Percentiles rank a stretch among this genome's conserved stretches.
phyloP scores from a whole-genome alignment of 495 filamentous ascomycete genomes.

The Hypoxylon lenormandii region DNA sequence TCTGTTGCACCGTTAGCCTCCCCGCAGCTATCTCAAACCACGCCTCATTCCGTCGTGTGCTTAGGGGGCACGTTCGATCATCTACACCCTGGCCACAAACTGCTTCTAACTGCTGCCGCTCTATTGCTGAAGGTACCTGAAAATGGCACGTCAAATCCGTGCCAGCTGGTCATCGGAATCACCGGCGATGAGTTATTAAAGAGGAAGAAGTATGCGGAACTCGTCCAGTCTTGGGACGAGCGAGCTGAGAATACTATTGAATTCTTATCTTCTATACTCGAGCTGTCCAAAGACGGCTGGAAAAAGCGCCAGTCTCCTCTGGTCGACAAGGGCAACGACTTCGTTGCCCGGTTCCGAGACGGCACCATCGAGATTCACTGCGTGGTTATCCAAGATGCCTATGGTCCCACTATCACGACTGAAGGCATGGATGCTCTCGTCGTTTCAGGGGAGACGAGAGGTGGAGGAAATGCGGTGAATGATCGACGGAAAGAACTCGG shows the following conservation, averaged over 20 bases:
- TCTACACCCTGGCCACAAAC: conserved; percentile 94
- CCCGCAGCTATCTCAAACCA: conserved; percentile 36
- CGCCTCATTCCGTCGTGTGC: conserved; percentile 65
- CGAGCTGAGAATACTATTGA: conserved; percentile 74
- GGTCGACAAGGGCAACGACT: conserved; percentile 51
- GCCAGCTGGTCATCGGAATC: conserved; percentile 81
- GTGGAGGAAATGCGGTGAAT: conserved; percentile 87
- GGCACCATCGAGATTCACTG: conserved; percentile 70
- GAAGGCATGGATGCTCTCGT: conserved; percentile 81
- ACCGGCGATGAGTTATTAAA: conserved; percentile 85
- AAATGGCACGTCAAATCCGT: conserved; percentile 47
- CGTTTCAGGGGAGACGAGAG: conserved; percentile 87
- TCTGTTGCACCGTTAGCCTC: conserved; percentile 33
- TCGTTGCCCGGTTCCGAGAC: conserved; percentile 57
- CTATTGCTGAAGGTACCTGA: conserved; percentile 72
- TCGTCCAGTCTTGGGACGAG: conserved; percentile 79
- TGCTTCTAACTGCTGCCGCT: conserved; percentile 86
- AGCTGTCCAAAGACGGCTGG: conserved; percentile 60
- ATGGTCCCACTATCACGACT: conserved; percentile 90
- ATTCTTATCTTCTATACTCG: conserved; percentile 79
- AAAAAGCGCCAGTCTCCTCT: conserved; percentile 38
- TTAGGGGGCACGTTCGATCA: conserved; percentile 97
- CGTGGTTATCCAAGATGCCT: conserved; percentile 87
- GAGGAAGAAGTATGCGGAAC: conserved; percentile 87
- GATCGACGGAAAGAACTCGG: conserved; percentile 79